phyloP scores from a whole-genome alignment of 495 filamentous ascomycete genomes.

The Aeminium ludgeri region DNA sequence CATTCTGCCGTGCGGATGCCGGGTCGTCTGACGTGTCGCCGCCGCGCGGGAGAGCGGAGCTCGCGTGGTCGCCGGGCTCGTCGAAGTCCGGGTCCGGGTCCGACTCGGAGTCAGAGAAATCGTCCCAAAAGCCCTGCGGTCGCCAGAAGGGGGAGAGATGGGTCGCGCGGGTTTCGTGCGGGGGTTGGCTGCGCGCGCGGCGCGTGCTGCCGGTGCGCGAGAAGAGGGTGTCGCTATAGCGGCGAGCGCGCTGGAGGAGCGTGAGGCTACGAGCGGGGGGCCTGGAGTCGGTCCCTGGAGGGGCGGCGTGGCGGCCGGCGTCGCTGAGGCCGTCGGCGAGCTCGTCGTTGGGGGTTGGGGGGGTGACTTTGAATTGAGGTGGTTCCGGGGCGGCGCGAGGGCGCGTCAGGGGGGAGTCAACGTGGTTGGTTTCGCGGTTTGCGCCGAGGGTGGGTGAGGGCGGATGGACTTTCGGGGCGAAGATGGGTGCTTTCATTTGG shows the following conservation, averaged over 20 bases:
- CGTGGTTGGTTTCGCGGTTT: background rate
- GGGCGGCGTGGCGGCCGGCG: too few species aligned
- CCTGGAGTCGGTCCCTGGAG: background rate
- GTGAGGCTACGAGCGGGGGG: constrained; percentile 12
- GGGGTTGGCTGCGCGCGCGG: constrained; percentile 14
- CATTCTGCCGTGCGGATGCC: too few species aligned
- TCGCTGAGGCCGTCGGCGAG: constrained; percentile 31
- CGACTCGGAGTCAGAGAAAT: constrained; percentile 32
- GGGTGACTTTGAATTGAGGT: constrained; percentile 56
- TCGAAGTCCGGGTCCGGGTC: constrained; percentile 27
- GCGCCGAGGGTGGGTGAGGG: constrained; percentile 1
- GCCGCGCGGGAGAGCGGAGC: constrained; percentile 16
- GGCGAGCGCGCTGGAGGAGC: constrained; percentile 23
- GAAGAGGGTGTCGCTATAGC: constrained; percentile 25
- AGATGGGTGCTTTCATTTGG: background rate
- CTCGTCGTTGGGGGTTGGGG: constrained; percentile 48
- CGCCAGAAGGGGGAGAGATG: constrained; percentile 70
- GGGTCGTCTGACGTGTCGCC: constrained; percentile 24
- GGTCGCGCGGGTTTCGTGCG: constrained; percentile 25
- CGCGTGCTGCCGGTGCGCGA: constrained; percentile 11
- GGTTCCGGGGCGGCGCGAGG: constrained; percentile 55
- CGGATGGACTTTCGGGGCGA: constrained; percentile 3
- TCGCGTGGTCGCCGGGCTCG: background rate
- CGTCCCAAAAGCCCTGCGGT: constrained; percentile 55
- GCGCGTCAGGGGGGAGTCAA: constrained; percentile 40